These are phyloP conservation scores for Spatholobus suberectus DNA, from an alignment of 306 rosid genomes.

Conservation along the genomic window DNA sequence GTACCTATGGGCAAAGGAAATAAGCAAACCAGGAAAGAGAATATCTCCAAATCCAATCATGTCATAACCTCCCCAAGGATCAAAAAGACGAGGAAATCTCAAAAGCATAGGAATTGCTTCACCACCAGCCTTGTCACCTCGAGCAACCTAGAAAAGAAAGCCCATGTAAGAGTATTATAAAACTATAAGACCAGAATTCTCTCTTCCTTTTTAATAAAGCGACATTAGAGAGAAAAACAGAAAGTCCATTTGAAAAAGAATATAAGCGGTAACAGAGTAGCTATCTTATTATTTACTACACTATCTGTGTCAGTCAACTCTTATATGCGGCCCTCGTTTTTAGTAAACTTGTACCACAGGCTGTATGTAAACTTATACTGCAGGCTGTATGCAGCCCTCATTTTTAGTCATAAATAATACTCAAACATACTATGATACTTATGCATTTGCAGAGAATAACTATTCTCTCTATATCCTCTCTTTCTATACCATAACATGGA, in stretches of 20 bases:
- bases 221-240: slow-evolving; percentile 10
- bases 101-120: slow-evolving; percentile 96
- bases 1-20: slow-evolving; percentile 81
- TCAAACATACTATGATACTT: not conserved
- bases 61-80: slow-evolving; percentile 95
- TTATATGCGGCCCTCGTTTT: not conserved
- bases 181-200: slow-evolving; percentile 8
- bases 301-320: not conserved
- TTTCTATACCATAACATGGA: not conserved
- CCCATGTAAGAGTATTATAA: slow-evolving; percentile 7
- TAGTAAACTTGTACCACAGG: not conserved
- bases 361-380: not conserved
- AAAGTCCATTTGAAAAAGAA: slow-evolving; percentile 20
- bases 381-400: not conserved
- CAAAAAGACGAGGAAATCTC: slow-evolving; percentile 77
- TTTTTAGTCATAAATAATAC: not conserved
- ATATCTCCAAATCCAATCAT: slow-evolving; percentile 98
- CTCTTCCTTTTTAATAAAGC: slow-evolving; percentile 14
- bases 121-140: slow-evolving; percentile 87
- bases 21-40: slow-evolving; percentile 95
- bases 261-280: not conserved
- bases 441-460: not conserved
- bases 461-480: not conserved
- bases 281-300: not conserved
- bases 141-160: slow-evolving; percentile 77